These are phyloP conservation scores for Annulohypoxylon stygium DNA, from an alignment of 495 filamentous ascomycete genomes.

Conservation along the genomic window DNA sequence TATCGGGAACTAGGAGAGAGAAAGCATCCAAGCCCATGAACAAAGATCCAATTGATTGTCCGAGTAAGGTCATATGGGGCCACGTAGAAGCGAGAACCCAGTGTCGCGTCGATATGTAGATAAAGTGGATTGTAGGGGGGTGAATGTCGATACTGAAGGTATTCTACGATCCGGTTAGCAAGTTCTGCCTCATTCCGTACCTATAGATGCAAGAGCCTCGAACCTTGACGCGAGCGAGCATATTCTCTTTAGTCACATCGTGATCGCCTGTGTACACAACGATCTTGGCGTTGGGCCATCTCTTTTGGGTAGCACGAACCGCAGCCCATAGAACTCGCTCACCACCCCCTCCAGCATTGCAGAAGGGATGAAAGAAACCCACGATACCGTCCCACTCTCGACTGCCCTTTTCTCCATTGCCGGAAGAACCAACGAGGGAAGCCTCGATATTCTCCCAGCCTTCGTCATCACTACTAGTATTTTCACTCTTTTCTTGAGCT, in stretches of 20 bases:
- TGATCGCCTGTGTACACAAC: conserved; percentile 96
- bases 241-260: conserved; percentile 81
- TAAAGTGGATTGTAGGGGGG: conserved; percentile 82
- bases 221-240: conserved; percentile 82
- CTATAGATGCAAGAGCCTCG: conserved; percentile 3
- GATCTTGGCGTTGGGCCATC: conserved; percentile 89
- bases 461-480: conserved; percentile 65
- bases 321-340: conserved; percentile 98
- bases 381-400: conserved; percentile 84
- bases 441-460: conserved; percentile 83
- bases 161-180: conserved; percentile 61
- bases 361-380: conserved; percentile 98
- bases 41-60: conserved; percentile 89
- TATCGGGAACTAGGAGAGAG: conserved; percentile 87
- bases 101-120: conserved; percentile 88
- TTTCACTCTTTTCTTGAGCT: conserved; percentile 47
- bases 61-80: conserved; percentile 93
- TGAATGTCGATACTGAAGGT: conserved; percentile 95
- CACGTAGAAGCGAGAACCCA: conserved; percentile 87
- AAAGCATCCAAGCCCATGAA: conserved; percentile 94
- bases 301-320: conserved; percentile 87
- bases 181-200: neutral
- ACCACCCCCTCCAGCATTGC: conserved; percentile 95
- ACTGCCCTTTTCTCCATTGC: conserved; percentile 65
- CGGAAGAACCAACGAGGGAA: conserved; percentile 62